A percentile compares a stretch with the other conserved stretches of the same genome.
Evolutionary conservation across 768 basidiomycete species (phyloP).

Genomic region (Lanmaoa rubissima): DNA sequence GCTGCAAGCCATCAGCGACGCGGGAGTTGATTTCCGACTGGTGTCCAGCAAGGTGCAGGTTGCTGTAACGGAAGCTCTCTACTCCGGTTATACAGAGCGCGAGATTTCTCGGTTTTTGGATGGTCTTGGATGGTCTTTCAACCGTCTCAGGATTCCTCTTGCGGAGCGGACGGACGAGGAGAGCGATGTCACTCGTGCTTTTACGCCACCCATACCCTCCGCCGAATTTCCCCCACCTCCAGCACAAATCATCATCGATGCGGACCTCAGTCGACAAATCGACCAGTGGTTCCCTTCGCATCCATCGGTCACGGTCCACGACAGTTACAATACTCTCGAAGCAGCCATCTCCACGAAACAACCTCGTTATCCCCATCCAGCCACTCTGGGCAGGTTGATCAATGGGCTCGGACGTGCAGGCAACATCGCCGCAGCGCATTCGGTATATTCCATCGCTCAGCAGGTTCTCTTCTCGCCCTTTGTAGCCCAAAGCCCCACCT

Average conservation of each 20-base stretch:
- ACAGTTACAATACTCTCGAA: conserved; percentile 52
- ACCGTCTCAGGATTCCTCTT: conserved; percentile 20
- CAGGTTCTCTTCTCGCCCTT: conserved; percentile 45
- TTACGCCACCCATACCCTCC: conserved; percentile 12
- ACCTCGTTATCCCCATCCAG: conserved; percentile 50
- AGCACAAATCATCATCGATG: conserved; percentile 22
- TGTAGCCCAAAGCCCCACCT: conserved; percentile 38
- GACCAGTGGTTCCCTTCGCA: conserved; percentile 35
- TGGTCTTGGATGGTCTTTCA: conserved; percentile 18
- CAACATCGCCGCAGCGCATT: conserved; percentile 57
- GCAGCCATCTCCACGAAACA: conserved; percentile 35
- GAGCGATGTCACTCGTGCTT: conserved; percentile 1
- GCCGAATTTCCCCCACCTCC: conserved; percentile 14
- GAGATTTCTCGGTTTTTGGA: conserved; percentile 27
- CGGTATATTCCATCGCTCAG: conserved; percentile 71
- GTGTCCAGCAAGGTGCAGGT: conserved; percentile 21
- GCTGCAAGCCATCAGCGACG: conserved; percentile 39
- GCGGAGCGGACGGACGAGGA: conserved; percentile 14
- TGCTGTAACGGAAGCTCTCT: conserved; percentile 25
- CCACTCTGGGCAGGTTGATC: conserved; percentile 60
- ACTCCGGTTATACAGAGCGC: conserved; percentile 13
- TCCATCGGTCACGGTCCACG: conserved; percentile 27
- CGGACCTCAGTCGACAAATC: conserved; percentile 27
- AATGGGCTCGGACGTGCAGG: conserved; percentile 62
- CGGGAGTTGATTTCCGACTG: conserved; percentile 30